phyloP scores from a whole-genome alignment of 176 grass and related monocot genomes.

The Oryza glumipatula region DNA sequence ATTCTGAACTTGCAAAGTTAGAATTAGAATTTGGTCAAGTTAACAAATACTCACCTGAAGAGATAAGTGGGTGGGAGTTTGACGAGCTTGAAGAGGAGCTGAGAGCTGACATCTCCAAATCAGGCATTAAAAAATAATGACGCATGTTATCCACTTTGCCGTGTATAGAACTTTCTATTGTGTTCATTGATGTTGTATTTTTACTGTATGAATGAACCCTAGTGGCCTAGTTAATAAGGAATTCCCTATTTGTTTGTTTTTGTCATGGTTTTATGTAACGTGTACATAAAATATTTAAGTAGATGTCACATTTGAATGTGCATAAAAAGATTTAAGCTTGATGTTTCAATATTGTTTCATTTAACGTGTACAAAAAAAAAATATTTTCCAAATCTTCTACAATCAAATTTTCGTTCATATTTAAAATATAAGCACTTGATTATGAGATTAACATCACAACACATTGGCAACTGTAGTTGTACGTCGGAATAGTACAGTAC shows the following conservation, averaged over 20 bases:
- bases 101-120: slow-evolving; percentile 54
- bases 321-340: not conserved
- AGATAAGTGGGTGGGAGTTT: slow-evolving; percentile 90
- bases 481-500: too few species aligned
- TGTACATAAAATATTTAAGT: slow-evolving; percentile 14
- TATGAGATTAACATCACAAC: too few species aligned
- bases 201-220: not conserved
- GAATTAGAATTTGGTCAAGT: slow-evolving; percentile 72
- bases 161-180: slow-evolving; percentile 51
- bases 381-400: too few species aligned
- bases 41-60: slow-evolving; percentile 65
- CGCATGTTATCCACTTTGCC: not conserved
- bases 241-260: slow-evolving; percentile 49
- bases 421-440: too few species aligned
- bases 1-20: slow-evolving; percentile 73
- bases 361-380: too few species aligned
- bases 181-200: not conserved
- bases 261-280: slow-evolving; percentile 9
- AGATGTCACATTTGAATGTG: not conserved
- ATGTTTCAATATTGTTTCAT: not conserved
- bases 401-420: too few species aligned
- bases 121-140: slow-evolving; percentile 35
- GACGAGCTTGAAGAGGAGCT: slow-evolving; percentile 92
- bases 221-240: not conserved
- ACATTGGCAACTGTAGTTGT: too few species aligned